These are phyloP conservation scores for Datura wrightii DNA, from an alignment of 257 asterid genomes.

Conservation along the genomic window DNA sequence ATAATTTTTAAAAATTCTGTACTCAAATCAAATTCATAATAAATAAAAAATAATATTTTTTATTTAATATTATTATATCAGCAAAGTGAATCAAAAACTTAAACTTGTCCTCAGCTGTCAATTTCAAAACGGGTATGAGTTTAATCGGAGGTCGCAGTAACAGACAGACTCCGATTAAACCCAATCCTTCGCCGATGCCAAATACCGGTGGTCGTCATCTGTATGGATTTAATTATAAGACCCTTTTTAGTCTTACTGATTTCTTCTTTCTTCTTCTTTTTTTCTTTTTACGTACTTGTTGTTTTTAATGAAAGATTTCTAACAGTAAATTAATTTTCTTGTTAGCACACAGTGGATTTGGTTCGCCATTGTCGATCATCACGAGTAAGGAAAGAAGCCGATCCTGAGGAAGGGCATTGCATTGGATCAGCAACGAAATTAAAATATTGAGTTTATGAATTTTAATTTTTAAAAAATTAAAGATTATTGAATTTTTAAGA, in stretches of 20 bases:
- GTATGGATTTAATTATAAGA: not conserved
- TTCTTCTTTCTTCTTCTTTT: too few relatives aligned
- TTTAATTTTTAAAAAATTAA: rapidly evolving
- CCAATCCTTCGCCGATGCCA: not conserved
- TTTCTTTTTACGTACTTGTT: not conserved
- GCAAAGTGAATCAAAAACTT: not conserved
- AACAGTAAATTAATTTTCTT: not conserved
- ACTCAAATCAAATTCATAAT: too few relatives aligned
- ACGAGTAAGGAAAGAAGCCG: not conserved
- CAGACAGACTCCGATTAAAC: not conserved
- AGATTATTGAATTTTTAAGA: not conserved
- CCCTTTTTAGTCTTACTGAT: too few relatives aligned
- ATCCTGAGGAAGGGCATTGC: too few relatives aligned
- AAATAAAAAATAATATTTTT: not conserved
- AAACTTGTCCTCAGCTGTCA: not conserved
- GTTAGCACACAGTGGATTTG: not conserved
- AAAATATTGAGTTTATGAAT: not conserved
- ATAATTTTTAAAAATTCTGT: too few relatives aligned
- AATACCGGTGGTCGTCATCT: not conserved
- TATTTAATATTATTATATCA: not conserved
- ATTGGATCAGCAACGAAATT: too few relatives aligned
- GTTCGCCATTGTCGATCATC: not conserved
- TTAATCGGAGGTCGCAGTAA: not conserved
- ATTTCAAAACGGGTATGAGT: not conserved
- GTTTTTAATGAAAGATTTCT: not conserved